These are phyloP conservation scores for Mucor velutinosus DNA, from an alignment of 371 early-diverging fungal genomes.

Conservation along the genomic window DNA sequence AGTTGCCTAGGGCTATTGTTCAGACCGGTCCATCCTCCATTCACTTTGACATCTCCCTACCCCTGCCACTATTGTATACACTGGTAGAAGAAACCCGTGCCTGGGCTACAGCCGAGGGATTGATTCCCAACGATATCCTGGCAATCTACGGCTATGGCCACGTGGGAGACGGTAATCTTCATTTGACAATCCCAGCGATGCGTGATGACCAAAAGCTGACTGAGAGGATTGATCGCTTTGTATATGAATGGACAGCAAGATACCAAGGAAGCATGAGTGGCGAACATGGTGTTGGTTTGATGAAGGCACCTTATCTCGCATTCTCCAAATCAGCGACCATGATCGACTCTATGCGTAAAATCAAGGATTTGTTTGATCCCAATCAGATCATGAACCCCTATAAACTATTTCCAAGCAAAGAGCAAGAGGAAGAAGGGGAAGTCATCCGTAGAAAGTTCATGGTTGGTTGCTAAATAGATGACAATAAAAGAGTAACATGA, in stretches of 20 bases:
- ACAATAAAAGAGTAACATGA: conserved; percentile 14
- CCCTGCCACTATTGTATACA: conserved; percentile 75
- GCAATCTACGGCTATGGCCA: conserved; percentile 90
- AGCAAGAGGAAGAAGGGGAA: conserved; percentile 27
- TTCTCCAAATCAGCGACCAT: conserved; percentile 60
- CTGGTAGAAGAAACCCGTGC: conserved; percentile 71
- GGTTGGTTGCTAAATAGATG: conserved; percentile 23
- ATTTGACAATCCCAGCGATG: conserved; percentile 80
- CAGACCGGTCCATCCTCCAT: conserved; percentile 59
- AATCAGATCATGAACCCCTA: conserved; percentile 86
- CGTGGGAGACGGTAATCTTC: conserved; percentile 87
- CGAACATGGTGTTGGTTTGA: conserved; percentile 67
- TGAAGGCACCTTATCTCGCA: conserved; percentile 53
- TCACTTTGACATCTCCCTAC: conserved; percentile 81
- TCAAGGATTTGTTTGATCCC: conserved; percentile 79
- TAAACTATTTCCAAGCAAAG: conserved; percentile 52
- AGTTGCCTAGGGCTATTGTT: conserved; percentile 32
- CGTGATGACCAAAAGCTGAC: conserved; percentile 54
- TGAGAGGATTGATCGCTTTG: conserved; percentile 78
- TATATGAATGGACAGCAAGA: conserved; percentile 73
- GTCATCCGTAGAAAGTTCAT: conserved; percentile 22
- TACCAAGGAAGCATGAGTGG: conserved; percentile 61
- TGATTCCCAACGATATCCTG: conserved; percentile 53
- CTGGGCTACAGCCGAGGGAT: conserved; percentile 40
- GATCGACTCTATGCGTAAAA: conserved; percentile 60